A percentile compares a stretch with the other conserved stretches of the same genome.
These are phyloP conservation scores for Cicer cuneatum DNA, from an alignment of 306 rosid genomes.

Conservation along the genomic window DNA sequence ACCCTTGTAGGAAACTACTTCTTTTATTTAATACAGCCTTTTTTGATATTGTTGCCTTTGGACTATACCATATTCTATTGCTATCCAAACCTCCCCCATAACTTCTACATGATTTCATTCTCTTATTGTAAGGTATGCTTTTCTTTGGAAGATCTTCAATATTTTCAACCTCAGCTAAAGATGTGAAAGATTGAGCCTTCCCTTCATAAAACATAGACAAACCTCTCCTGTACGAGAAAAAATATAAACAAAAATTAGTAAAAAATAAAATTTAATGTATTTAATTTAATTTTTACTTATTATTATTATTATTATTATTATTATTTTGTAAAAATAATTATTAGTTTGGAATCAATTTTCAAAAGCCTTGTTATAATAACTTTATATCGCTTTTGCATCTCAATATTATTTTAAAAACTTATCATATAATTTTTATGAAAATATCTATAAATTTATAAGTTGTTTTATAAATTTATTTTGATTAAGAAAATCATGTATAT, in stretches of 20 bases:
- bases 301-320: too few relatives aligned
- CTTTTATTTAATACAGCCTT: conserved; percentile 52
- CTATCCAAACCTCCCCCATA: conserved; percentile 68
- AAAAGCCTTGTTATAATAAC: too few relatives aligned
- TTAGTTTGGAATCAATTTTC: too few relatives aligned
- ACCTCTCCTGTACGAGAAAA: conserved; percentile 72
- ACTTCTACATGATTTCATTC: conserved; percentile 76
- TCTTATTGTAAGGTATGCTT: conserved; percentile 53
- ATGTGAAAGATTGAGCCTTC: conserved; percentile 76
- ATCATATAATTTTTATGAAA: not conserved
- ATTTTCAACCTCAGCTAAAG: conserved; percentile 65
- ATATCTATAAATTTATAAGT: not conserved
- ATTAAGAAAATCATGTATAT: not conserved
- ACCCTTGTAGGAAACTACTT: conserved; percentile 47
- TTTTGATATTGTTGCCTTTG: conserved; percentile 75
- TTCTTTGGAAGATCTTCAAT: conserved; percentile 85
- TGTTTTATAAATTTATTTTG: not conserved
- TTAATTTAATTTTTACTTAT: too few relatives aligned
- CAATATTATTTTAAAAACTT: not conserved
- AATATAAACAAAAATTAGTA: too few relatives aligned
- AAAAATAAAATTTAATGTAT: too few relatives aligned
- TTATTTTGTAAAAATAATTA: too few relatives aligned
- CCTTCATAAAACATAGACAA: conserved; percentile 80
- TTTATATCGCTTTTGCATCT: not conserved
- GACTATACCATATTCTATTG: conserved; percentile 51